phyloP scores from a whole-genome alignment of 176 grass and related monocot genomes.

The Thinopyrum elongatum region DNA sequence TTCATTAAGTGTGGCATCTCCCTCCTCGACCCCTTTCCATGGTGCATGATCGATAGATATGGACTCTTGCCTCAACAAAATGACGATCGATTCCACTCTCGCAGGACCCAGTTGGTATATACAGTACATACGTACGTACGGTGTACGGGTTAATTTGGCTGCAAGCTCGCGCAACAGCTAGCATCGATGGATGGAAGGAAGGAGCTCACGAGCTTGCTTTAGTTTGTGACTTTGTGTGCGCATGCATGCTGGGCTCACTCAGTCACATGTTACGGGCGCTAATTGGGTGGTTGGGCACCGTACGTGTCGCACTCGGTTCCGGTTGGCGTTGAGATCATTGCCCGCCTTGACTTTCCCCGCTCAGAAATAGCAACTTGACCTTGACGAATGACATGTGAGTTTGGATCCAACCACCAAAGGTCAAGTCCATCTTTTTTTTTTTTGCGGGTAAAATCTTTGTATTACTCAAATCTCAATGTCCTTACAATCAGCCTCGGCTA shows the following conservation, averaged over 20 bases:
- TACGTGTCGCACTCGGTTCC: conserved; percentile 35
- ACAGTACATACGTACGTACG: background rate
- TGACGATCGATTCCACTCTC: background rate
- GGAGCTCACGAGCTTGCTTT: conserved; percentile 12
- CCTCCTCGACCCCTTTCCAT: background rate
- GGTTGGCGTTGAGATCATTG: conserved; percentile 34
- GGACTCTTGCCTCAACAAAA: no score
- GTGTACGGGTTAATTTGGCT: background rate
- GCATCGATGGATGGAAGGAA: background rate
- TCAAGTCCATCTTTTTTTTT: background rate
- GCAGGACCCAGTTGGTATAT: background rate
- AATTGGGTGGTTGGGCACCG: background rate
- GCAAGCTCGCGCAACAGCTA: background rate
- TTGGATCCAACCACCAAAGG: background rate
- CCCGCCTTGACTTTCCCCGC: background rate
- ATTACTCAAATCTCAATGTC: no score
- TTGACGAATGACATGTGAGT: no score
- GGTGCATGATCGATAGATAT: background rate
- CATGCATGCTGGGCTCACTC: background rate
- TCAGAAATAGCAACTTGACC: background rate
- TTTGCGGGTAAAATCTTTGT: no score
- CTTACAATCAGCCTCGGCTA: no score
- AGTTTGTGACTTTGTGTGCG: no score
- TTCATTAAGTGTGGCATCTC: background rate
- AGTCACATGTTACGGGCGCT: background rate